These are phyloP conservation scores for Ceratocystis harringtonii DNA, from an alignment of 2,329 filamentous ascomycete genomes.

Conservation along the genomic window DNA sequence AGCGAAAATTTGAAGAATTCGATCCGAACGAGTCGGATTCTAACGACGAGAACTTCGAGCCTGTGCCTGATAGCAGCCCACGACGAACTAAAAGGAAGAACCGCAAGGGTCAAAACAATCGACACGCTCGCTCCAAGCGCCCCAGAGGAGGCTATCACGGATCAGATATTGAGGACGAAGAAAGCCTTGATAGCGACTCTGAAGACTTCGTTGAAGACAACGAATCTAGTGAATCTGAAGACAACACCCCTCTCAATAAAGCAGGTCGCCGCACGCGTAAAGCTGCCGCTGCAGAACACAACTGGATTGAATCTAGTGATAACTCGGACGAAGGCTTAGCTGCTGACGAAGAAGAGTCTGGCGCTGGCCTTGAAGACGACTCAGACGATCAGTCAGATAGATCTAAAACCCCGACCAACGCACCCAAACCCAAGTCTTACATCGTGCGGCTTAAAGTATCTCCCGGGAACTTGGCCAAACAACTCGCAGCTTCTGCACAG, in stretches of 20 bases:
- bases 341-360: slow-evolving; percentile 35
- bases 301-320: slow-evolving; percentile 16
- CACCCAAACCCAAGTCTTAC: slow-evolving; percentile 18
- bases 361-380: slow-evolving; percentile 19
- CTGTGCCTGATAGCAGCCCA: slow-evolving; percentile 31
- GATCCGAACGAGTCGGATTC: slow-evolving; percentile 53
- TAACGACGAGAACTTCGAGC: slow-evolving; percentile 51
- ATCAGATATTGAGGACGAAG: slow-evolving; percentile 45
- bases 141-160: slow-evolving; percentile 37
- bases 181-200: slow-evolving; percentile 36
- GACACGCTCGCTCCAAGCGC: slow-evolving; percentile 24
- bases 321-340: slow-evolving; percentile 21
- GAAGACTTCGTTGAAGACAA: slow-evolving; percentile 34
- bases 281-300: slow-evolving; percentile 25
- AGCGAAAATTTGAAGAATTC: slow-evolving; percentile 43
- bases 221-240: slow-evolving; percentile 27
- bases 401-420: slow-evolving; percentile 18
- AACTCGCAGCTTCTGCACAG: slow-evolving; percentile 28
- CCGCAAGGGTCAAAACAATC: slow-evolving; percentile 25
- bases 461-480: slow-evolving; percentile 22
- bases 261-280: slow-evolving; percentile 36
- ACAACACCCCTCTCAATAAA: slow-evolving; percentile 31
- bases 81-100: slow-evolving; percentile 26
- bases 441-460: slow-evolving; percentile 33
- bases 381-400: slow-evolving; percentile 22